These are phyloP conservation scores for Lactarius indigo DNA, from an alignment of 768 basidiomycete genomes.

Conservation along the genomic window DNA sequence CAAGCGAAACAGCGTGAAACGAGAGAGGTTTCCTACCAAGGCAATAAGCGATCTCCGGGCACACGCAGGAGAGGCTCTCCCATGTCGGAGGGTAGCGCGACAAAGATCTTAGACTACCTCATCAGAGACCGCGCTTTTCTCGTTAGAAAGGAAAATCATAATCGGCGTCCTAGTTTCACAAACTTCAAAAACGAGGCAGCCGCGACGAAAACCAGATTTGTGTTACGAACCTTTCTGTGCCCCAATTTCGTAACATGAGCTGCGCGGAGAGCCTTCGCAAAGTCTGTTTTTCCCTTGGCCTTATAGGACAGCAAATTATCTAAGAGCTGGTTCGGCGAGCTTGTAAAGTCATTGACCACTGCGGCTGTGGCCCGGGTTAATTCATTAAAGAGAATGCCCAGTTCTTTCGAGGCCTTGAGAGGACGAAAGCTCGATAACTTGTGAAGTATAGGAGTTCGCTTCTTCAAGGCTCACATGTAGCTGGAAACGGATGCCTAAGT, in stretches of 20 bases:
- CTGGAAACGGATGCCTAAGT: too few relatives aligned
- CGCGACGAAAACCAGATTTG: neutral
- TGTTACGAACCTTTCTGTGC: constrained; percentile 41
- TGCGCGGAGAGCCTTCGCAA: constrained; percentile 36
- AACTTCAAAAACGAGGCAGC: neutral
- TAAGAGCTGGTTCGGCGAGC: constrained; percentile 45
- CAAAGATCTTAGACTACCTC: constrained; percentile 39
- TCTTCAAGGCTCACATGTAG: too few relatives aligned
- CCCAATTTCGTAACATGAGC: constrained; percentile 49
- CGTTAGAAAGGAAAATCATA: constrained; percentile 57
- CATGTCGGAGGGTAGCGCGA: constrained; percentile 40
- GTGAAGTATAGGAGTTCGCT: too few relatives aligned
- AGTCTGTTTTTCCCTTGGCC: constrained; percentile 42
- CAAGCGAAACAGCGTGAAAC: constrained; percentile 58
- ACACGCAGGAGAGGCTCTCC: constrained; percentile 32
- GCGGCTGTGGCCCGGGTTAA: constrained; percentile 20
- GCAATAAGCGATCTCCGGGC: neutral
- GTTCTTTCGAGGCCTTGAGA: too few relatives aligned
- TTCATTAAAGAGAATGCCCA: constrained; percentile 44
- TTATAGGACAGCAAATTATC: constrained; percentile 34
- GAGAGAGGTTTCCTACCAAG: constrained; percentile 48
- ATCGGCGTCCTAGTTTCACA: constrained; percentile 41
- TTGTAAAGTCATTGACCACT: constrained; percentile 45
- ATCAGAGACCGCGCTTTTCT: constrained; percentile 43
- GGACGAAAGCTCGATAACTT: too few relatives aligned